Evolutionary conservation across 805 yeast species (phyloP), one percentile per base, ranked within the genome.

Genomic region (Candida corydali): DNA sequence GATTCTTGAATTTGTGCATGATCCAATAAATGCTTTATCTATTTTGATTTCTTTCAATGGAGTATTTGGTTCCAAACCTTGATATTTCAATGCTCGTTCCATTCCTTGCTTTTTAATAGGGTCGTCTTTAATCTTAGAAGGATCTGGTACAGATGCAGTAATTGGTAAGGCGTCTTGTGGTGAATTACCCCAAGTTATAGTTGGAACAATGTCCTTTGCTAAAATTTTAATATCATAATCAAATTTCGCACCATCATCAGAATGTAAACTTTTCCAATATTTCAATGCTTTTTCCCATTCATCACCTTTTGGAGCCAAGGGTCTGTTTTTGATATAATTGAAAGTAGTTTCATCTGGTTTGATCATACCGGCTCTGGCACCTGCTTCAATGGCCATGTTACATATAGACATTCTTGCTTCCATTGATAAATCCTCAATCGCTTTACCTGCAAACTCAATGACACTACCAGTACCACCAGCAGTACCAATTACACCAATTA

Each of bases 311-410:
- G 98, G 98, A 45, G 96, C 91, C 50, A 93, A 74, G 29, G 98
- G 97, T 58, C 96, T 78, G 43, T 94, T 95, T 69, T 89, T 81
- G 52, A 93, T 73, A 65, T 93, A 93, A 41, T 82, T 82, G 54
- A 83, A 86, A 19, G 98, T 91, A 37, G 61, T 80, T 46, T 88
- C 84, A 59, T 93, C 98, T 8, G 98, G 98, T 47, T 82, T 85
- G 59, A 93, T 91, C 97, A 93, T 87, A 66, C 98, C 98, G 18
- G 98, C 98, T 70, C 98, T 82, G 12, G 98, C 98, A 69, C 98
- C 98, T 42, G 84, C 98, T 70, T 93, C 98, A 55, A 93, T 91
- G 31, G 98, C 82, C 98, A 93, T 93, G 63, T 93, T 93, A 76
- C 98, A 93, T 72, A 93, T 93, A 37, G 98, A 88, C 98, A 93